Base-by-base conservation (phyloP, 2,329 filamentous ascomycete species). In the Ampelomyces quisqualis region DNA sequence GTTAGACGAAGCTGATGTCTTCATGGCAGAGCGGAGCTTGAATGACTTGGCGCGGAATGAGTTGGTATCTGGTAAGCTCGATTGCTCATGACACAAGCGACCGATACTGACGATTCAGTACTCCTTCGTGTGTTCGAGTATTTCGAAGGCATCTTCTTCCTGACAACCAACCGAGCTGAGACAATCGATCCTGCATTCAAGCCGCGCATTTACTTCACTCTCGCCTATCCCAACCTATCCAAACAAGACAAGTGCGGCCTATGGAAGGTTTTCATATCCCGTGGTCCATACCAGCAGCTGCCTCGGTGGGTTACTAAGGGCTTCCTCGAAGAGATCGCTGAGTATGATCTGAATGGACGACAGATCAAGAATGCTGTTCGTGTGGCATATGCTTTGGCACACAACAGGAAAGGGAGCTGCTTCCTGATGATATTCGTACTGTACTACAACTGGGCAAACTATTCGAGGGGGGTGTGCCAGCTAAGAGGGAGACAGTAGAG, bases 1-100 rank as follows among this genome's bases (percentile, higher is more conserved):
- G 1, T 60, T 77, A 2, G 75, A 76, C 51, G 74, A 77, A 49
- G 73, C 70, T 7, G 72, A 74, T 11, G 47, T 55, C 13, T 81
- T 78, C 60, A 72, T 81, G 9, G 75, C 78, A 58, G 58, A 70
- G 35, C 73, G 77, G 2, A 41, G 22, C 11, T 9, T 9, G 10
- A 33, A 33, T 5, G 39, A 40, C 13, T 22, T 52, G 9, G 30
- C 30, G 18, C 42, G 46, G 4, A 52, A 49, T 24, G 41, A 32
- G 19, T 32, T 53, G 10, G 47, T 53, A 11, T 42, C 47, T 5
- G 40, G n/a, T n/a, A n/a, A n/a, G n/a, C n/a, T n/a, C n/a, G n/a
- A n/a, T n/a, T n/a, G n/a, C n/a, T n/a, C n/a, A n/a, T n/a, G n/a
- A n/a, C n/a, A n/a, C n/a, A n/a, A n/a, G n/a, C n/a, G n/a, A n/a